phyloP scores from a whole-genome alignment of 208 protist genomes.

The Wallacemonas sp. region DNA sequence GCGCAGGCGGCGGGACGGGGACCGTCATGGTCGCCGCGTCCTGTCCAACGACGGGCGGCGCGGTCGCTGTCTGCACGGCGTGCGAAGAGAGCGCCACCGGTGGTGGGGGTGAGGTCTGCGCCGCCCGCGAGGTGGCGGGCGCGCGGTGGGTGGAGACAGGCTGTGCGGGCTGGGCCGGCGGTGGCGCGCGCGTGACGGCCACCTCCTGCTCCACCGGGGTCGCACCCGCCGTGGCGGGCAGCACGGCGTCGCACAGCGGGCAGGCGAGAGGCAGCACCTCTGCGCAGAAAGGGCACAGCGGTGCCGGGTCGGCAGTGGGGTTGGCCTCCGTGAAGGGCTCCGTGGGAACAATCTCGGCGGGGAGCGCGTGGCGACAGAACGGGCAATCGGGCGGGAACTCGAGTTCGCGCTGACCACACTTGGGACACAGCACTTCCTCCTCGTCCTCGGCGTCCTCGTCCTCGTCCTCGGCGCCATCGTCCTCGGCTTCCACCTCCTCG shows the following conservation, averaged over 20 bases:
- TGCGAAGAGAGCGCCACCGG: neutral
- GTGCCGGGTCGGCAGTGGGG: constrained; percentile 3
- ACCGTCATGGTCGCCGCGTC: constrained; percentile 6
- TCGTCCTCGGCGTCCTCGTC: neutral
- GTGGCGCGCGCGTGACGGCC: neutral
- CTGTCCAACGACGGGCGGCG: neutral
- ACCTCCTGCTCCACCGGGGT: neutral
- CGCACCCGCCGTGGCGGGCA: constrained; percentile 1
- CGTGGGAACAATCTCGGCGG: neutral
- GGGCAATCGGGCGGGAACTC: constrained; percentile 11
- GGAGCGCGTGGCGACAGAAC: constrained; percentile 6
- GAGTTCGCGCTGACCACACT: neutral
- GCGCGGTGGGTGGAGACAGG: too few species aligned
- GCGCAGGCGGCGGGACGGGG: neutral
- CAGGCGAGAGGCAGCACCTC: constrained; percentile 2
- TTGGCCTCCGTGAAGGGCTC: neutral
- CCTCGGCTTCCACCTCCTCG: neutral
- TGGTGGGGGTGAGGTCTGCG: neutral
- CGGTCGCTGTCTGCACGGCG: neutral
- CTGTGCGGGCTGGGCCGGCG: neutral
- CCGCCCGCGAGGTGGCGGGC: neutral
- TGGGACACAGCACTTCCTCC: constrained; percentile 5
- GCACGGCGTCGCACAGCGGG: constrained; percentile 2
- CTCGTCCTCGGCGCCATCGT: too few species aligned
- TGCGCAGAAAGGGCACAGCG: constrained; percentile 8